These are phyloP conservation scores for Macrocystidia cucumis DNA, from an alignment of 1,284 basidiomycete genomes.

Conservation along the genomic window DNA sequence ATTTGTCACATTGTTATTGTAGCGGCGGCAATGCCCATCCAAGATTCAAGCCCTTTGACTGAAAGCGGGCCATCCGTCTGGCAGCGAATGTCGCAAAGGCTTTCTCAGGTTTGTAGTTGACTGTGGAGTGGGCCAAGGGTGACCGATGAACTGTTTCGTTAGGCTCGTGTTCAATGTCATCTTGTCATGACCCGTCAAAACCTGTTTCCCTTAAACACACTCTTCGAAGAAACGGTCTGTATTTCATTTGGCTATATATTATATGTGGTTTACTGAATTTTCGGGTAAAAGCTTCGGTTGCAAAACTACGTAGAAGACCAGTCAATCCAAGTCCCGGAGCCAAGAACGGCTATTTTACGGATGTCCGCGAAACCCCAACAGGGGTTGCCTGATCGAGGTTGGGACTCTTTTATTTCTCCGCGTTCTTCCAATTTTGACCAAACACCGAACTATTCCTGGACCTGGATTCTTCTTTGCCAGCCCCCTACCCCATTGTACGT, in stretches of 20 bases:
- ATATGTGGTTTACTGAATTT: slow-evolving; percentile 6
- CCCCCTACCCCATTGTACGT: slow-evolving; percentile 17
- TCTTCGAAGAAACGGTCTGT: slow-evolving; percentile 51
- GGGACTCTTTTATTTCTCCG: slow-evolving; percentile 6
- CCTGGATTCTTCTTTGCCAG: slow-evolving; percentile 6
- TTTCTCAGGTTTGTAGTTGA: slow-evolving; percentile 34
- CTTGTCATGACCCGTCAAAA: slow-evolving; percentile 43
- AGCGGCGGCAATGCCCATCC: slow-evolving; percentile 37
- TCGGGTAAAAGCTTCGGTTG: slow-evolving; percentile 28
- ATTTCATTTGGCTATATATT: slow-evolving; percentile 4
- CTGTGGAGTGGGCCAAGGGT: slow-evolving; percentile 4
- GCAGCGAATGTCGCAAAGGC: slow-evolving; percentile 32
- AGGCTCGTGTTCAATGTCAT: slow-evolving; percentile 53
- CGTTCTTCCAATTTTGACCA: neutral
- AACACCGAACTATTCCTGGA: neutral
- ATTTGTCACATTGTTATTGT: slow-evolving; percentile 50
- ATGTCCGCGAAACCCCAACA: slow-evolving; percentile 21
- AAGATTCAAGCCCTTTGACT: slow-evolving; percentile 15
- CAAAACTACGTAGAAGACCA: slow-evolving; percentile 28
- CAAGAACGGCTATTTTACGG: slow-evolving; percentile 18
- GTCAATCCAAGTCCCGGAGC: slow-evolving; percentile 23
- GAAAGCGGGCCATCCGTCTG: slow-evolving; percentile 19
- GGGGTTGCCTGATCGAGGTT: slow-evolving; percentile 13
- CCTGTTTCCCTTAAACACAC: slow-evolving; percentile 32
- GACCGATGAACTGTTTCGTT: slow-evolving; percentile 7